Conservation (phyloP, 2,329 filamentous ascomycete genomes). For the Dissoconium aciculare region DNA sequence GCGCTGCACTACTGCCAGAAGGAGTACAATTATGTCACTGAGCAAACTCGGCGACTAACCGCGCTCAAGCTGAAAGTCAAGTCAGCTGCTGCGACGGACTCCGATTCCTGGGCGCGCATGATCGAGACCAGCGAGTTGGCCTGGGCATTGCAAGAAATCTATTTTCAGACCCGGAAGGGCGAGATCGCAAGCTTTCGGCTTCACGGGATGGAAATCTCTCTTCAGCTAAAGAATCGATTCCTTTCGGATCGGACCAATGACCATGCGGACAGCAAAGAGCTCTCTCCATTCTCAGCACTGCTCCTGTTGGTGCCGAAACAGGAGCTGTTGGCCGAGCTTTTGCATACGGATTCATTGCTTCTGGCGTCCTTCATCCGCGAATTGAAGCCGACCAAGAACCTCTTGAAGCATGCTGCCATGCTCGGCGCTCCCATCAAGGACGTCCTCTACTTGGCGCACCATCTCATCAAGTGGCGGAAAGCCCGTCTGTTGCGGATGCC, state of each 20-base stretch:
- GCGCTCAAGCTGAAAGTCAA: conserved; percentile 67
- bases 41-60: conserved; percentile 72
- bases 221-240: conserved; percentile 45
- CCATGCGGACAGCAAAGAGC: not conserved
- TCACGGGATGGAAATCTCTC: conserved; percentile 53
- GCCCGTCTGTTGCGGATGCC: conserved; percentile 62
- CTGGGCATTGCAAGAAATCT: conserved; percentile 20
- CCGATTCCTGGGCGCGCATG: conserved; percentile 15
- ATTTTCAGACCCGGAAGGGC: conserved; percentile 10
- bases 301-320: conserved; percentile 73
- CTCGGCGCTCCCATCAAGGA: conserved; percentile 62
- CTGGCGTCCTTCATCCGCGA: conserved; percentile 58
- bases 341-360: conserved; percentile 58
- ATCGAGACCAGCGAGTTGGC: conserved; percentile 20
- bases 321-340: conserved; percentile 55
- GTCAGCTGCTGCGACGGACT: conserved; percentile 35
- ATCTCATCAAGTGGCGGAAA: conserved; percentile 91
- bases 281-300: conserved; percentile 62
- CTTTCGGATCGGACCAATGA: not conserved
- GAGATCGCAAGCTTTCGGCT: conserved; percentile 33
- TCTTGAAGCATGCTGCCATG: conserved; percentile 58
- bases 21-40: conserved; percentile 78
- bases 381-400: conserved; percentile 44
- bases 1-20: conserved; percentile 87
- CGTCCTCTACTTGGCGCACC: conserved; percentile 74